Evolutionary conservation across 2,329 filamentous ascomycete genomes (phyloP), one percentile per base, ranked within the genome.

Genomic region (Talaromyces funiculosus): DNA sequence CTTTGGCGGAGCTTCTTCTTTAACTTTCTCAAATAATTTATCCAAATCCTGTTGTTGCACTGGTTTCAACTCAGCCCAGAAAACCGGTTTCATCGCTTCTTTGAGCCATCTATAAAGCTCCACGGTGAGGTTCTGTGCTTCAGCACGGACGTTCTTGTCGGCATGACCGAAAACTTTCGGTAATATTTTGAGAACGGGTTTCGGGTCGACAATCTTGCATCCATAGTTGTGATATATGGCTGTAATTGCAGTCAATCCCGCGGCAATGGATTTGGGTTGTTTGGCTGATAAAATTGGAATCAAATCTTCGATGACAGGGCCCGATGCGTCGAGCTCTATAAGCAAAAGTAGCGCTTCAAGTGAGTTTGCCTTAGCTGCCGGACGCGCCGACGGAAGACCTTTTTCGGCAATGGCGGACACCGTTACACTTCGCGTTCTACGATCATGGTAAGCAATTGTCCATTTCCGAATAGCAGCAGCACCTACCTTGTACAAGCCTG

Each of bases 51-150:
- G 86, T 74, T 99, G 94, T 72, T 99, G 94, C 0, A 96, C 93
- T 0, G 93, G 89, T 73, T 99, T 99, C 63, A 99, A 77, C 62
- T 99, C 94, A 47, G 84, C 86, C 92, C 94, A 99, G 73, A 99
- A 97, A 76, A 97, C 88, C 38, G 93, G 91, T 73, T 99, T 99
- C 87, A 99, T 97, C 10, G 93, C 93, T 65, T 99, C 94, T 66
- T 93, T 89, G 35, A 99, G 81, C 94, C 95, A 99, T 75, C 94
- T 83, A 76, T 99, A 99, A 61, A 99, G 85, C 72, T 99, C 95
- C 53, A 97, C 90, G 0, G 93, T 89, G 61, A 99, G 80, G 67
- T 89, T 92, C 51, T 94, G 94, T 29, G 92, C 92, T 73, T 97
- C 94, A 3, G 92, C 92, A 75, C 94, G 88, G 16, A 99, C 90